Base-by-base conservation (phyloP, 2,329 filamentous ascomycete genomes). In the Xylaria sp. region DNA sequence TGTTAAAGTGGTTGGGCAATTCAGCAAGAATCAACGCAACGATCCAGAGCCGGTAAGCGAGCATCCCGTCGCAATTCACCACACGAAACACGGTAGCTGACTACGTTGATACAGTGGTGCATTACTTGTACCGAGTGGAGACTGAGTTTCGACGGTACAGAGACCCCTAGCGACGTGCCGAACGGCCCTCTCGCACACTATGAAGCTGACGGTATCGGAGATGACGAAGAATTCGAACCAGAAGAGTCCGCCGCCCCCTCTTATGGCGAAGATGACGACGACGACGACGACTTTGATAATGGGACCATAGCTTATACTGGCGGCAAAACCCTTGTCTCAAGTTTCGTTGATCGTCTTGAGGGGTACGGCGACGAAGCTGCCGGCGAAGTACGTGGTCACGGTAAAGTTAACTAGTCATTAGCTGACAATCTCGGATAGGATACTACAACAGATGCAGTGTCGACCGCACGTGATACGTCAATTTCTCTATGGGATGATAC, bases 1-100 rank as follows among this genome's bases (percentile, higher is more conserved):
- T 5, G 70, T 65, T 63, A 76, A 75, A 52, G 57, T 69, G 7
- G 63, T 72, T 3, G 70, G 76, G 0, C 63, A 69, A 4, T 82
- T 81, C 71, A 81, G 79, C 70, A 78, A 77, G 67, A 75, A 20
- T 20, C 79, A 79, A 15, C 75, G 78, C 4, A 74, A 72, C 39
- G 68, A 73, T 2, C 65, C 66, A 4, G 72, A 73, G 8, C 69
- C 74, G 6, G 80, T 81, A 71, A 72, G 79, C 20, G 8, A 36
- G 23, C 15, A 20, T 23, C 43, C 52, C 52, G 1, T n/a, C 28
- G n/a, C 50, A 52, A 28, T 36, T 20, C 13, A 18, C 28, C 6
- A 36, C 15, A 2, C 2, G 50, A 28, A 23, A 23, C 20, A 41
- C 60, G 9, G 13, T 57, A 65, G 50, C 64, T 69, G 30, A 68